A percentile compares a stretch with the other conserved stretches of the same genome.
These are phyloP conservation scores for Xylaria palmicola DNA, from an alignment of 495 filamentous ascomycete species.

Conservation along the genomic window DNA sequence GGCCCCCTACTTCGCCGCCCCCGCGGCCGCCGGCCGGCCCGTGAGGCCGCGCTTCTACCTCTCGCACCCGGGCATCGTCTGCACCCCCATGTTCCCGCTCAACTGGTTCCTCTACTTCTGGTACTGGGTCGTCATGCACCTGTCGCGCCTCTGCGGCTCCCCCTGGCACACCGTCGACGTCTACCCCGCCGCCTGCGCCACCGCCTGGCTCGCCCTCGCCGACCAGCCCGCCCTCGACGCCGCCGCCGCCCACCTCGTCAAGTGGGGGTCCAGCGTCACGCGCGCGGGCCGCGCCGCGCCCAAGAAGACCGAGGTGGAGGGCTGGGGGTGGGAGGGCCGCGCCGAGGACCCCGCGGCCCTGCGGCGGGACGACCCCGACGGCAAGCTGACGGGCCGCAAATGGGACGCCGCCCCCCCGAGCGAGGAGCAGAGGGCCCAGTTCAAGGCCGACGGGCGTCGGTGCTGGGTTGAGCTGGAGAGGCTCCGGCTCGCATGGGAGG, in stretches of 20 bases:
- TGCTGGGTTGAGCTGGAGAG: conserved; percentile 86
- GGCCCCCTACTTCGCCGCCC: conserved; percentile 32
- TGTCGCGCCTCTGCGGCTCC: conserved; percentile 76
- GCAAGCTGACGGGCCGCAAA: conserved; percentile 51
- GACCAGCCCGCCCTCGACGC: conserved; percentile 64
- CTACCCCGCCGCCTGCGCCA: conserved; percentile 74
- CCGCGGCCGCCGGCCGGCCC: conserved; percentile 26
- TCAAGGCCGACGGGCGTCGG: conserved; percentile 69
- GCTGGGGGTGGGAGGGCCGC: conserved; percentile 78
- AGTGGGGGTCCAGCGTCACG: conserved; percentile 80
- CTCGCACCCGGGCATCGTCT: conserved; percentile 83
- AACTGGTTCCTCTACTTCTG: conserved; percentile 60
- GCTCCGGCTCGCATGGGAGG: conserved; percentile 77
- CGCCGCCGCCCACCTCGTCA: conserved; percentile 54
- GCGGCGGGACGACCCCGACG: conserved; percentile 38
- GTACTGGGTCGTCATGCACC: conserved; percentile 60
- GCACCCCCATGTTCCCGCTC: conserved; percentile 75
- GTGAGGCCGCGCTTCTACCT: conserved; percentile 56
- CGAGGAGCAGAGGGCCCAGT: conserved; percentile 61
- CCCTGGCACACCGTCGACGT: conserved; percentile 78
- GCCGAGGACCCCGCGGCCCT: conserved; percentile 52
- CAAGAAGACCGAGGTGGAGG: conserved; percentile 73
- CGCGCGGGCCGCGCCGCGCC: conserved; percentile 56
- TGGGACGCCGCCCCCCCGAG: conserved; percentile 59
- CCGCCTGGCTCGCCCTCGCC: conserved; percentile 76